Percentiles rank a stretch among this genome's conserved stretches.
Evolutionary conservation across 2,329 filamentous ascomycete genomes (phyloP).

Genomic region (Epichloe brachyelytri): DNA sequence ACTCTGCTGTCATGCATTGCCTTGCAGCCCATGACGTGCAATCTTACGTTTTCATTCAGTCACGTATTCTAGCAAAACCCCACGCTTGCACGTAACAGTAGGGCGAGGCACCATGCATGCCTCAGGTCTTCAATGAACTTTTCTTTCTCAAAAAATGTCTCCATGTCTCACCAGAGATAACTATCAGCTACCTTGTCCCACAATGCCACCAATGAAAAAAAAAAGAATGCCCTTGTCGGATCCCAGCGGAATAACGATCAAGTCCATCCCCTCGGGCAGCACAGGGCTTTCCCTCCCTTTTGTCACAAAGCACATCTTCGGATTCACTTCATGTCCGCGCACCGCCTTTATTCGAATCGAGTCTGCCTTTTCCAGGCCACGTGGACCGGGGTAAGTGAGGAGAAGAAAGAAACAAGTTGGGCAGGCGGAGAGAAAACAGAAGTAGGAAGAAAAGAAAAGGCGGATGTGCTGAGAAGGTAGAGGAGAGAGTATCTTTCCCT

Average conservation of each 20-base stretch:
- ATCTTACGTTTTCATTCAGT: no score
- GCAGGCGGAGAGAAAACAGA: rapidly evolving
- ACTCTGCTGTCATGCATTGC: no score
- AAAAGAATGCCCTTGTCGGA: neutral
- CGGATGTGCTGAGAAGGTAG: conserved; percentile 9
- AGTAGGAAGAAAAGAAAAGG: conserved; percentile 5
- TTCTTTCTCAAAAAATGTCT: conserved; percentile 6
- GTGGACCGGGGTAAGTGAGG: conserved; percentile 3
- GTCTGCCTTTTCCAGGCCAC: neutral
- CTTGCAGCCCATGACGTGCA: no score
- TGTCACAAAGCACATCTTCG: neutral
- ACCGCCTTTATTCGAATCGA: neutral
- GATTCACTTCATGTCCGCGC: neutral
- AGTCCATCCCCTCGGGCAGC: conserved; percentile 69
- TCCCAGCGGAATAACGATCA: conserved; percentile 63
- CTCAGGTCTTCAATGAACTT: neutral
- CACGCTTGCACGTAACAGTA: no score
- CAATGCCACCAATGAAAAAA: conserved; percentile 11
- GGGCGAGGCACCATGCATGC: no score
- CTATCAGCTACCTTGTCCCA: neutral
- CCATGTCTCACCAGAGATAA: neutral
- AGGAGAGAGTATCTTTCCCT: conserved; percentile 91
- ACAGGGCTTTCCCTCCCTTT: conserved; percentile 90
- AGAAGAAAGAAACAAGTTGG: conserved; percentile 8
- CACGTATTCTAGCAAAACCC: no score